These are phyloP conservation scores for Ophioceras dolichostomum DNA, from an alignment of 2,329 filamentous ascomycete species.

Conservation along the genomic window DNA sequence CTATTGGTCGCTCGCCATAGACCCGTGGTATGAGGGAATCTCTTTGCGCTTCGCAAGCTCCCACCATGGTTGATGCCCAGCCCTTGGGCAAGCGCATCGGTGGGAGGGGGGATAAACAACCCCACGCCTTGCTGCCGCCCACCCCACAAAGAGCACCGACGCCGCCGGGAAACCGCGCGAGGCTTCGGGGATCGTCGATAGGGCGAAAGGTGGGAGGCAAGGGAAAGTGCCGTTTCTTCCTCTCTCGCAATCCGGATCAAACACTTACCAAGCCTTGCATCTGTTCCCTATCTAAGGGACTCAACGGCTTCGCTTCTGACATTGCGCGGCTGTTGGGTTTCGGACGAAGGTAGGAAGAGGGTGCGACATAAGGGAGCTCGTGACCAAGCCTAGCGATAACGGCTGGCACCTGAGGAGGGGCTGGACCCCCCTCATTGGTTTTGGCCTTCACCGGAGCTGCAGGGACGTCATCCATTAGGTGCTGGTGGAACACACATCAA, in stretches of 20 bases:
- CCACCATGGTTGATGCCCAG: too few species aligned
- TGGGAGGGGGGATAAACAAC: too few species aligned
- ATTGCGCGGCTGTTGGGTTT: constrained; percentile 26
- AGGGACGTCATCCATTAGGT: constrained; percentile 10
- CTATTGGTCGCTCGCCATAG: too few species aligned
- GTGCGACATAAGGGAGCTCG: constrained; percentile 46
- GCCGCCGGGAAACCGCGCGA: too few species aligned
- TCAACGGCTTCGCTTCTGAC: constrained; percentile 32
- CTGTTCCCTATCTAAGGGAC: constrained; percentile 62
- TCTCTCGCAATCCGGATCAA: not conserved
- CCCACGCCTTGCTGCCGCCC: too few species aligned
- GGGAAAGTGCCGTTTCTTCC: not conserved
- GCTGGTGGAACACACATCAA: constrained; percentile 1
- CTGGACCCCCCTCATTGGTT: constrained; percentile 10
- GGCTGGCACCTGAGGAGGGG: constrained; percentile 7
- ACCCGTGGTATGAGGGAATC: too few species aligned
- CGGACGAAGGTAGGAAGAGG: constrained; percentile 43
- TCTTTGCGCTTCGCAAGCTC: too few species aligned
- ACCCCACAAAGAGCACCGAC: too few species aligned
- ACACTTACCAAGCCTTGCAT: constrained; percentile 61
- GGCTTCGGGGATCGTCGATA: too few species aligned
- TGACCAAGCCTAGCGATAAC: constrained; percentile 21
- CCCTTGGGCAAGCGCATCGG: too few species aligned
- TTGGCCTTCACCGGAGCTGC: constrained; percentile 6
- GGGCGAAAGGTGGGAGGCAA: not conserved